Evolutionary conservation across 176 grass and related monocot genomes (phyloP), one percentile per base, ranked within the genome.

Genomic region (Urochloa ruziziensis): DNA sequence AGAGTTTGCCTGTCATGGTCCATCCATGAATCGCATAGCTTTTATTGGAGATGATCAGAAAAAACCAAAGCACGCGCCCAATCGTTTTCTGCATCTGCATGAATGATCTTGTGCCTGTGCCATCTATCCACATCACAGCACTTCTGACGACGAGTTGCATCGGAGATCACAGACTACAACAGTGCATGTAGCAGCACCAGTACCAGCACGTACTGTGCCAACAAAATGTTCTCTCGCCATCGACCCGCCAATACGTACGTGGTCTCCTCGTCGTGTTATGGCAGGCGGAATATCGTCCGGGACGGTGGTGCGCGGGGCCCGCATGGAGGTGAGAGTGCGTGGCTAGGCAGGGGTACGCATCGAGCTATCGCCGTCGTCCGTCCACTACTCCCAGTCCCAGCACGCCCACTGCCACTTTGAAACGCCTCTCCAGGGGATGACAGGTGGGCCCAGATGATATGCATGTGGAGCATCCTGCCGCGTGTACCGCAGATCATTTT

Each of bases 201-300:
- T 23, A 24, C 18, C 56, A 59, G 56, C 62, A 10, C 12, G 37
- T 44, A 70, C 30, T 11, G 58, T 30, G 35, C 58, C 57, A 83
- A 19, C 57, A 74, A 49, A 51, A 51, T 49, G 43, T 28, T 23
- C 27, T 40, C 39, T 79, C 37, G 81, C 60, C 39, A 65, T 57
- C 39, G n/a, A 7, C 39, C 36, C 64, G 16, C n/a, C n/a, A n/a
- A n/a, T n/a, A n/a, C n/a, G n/a, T n/a, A n/a, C n/a, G n/a, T n/a
- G 81, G 48, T 80, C 87, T 75, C 75, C 48, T 84, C 76, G 75
- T 84, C 73, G 64, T 78, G 68, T 85, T 69, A 80, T 74, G 82
- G 39, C 82, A n/a, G 4, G 48, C 49, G 18, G 81, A 89, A 84
- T 84, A 84, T 89, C 58, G 17, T 42, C 28, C 29, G 74, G 34